Evolutionary conservation across 2,329 filamentous ascomycete species (phyloP).

Genomic region (Pezizomycotina sp.): DNA sequence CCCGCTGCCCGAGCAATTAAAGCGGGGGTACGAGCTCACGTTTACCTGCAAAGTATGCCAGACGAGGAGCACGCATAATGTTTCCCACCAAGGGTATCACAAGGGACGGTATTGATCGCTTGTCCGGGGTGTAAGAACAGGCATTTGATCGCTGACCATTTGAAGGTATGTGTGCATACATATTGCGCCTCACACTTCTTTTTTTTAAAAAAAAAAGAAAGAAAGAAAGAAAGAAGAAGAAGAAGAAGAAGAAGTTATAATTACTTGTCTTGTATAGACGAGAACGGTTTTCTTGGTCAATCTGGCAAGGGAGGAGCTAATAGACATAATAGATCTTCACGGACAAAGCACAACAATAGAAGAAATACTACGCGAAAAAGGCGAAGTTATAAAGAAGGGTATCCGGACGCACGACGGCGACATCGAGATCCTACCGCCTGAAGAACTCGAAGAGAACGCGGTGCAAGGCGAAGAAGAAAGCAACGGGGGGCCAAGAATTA

Average conservation of each 20-base stretch:
- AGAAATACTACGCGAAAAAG: slow-evolving; percentile 10
- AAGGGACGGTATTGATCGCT: slow-evolving; percentile 74
- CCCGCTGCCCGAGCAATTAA: slow-evolving; percentile 29
- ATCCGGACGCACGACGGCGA: slow-evolving; percentile 12
- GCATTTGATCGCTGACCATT: slow-evolving; percentile 82
- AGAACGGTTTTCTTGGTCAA: slow-evolving; percentile 6
- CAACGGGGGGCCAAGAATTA: too few relatives aligned
- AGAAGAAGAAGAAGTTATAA: slow-evolving; percentile 6
- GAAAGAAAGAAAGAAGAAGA: not conserved
- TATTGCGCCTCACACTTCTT: too few relatives aligned
- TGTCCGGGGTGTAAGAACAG: slow-evolving; percentile 75
- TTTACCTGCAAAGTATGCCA: slow-evolving; percentile 87
- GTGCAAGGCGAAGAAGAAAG: slow-evolving; percentile 1
- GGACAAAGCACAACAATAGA: slow-evolving; percentile 9
- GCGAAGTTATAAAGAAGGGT: slow-evolving; percentile 13
- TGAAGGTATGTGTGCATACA: slow-evolving; percentile 49
- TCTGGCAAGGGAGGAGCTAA: not conserved
- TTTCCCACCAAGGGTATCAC: slow-evolving; percentile 93
- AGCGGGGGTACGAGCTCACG: slow-evolving; percentile 67
- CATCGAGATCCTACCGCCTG: slow-evolving; percentile 11
- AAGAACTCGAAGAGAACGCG: slow-evolving; percentile 6
- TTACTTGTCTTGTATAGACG: slow-evolving; percentile 3
- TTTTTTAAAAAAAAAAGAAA: slow-evolving; percentile 9
- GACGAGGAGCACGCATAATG: slow-evolving; percentile 60
- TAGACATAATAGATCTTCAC: slow-evolving; percentile 1